Base-by-base conservation (phyloP, 495 filamentous ascomycete genomes). In the Massariosphaeria phaeospora region DNA sequence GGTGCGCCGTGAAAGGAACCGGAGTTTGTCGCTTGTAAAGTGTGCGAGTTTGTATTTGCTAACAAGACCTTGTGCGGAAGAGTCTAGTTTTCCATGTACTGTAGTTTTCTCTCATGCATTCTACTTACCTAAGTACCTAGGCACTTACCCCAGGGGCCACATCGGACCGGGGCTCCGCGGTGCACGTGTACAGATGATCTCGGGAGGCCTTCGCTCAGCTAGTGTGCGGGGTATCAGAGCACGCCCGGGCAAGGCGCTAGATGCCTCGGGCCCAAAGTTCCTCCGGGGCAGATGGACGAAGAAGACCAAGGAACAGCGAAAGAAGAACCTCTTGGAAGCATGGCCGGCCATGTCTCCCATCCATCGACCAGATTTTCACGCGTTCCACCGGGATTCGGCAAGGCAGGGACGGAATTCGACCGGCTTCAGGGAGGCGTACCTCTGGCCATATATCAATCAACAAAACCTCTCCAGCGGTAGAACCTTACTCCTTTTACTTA, bases 391-490 rank as follows among this genome's bases (percentile, higher is more conserved):
- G 33, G 39, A 63, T 31, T 40, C 62, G 41, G 52, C 27, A 21
- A 35, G 23, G 1, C 11, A 54, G 30, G n/a, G 50, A 4, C 59
- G 34, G 2, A 33, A 30, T 18, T 59, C 57, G 18, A 66, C 60
- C 1, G 24, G 64, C 27, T 54, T 35, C 33, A 43, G 54, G 26
- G 67, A 73, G 2, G 56, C 62, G 5, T 80, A 67, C 30, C 47
- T 78, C 29, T 79, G 73, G 70, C 81, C 80, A 0, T 70, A 73
- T 44, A 75, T 83, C 63, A 85, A 84, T 53, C 69, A 75, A 25
- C 78, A 83, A 50, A 79, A 83, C 61, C 63, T 84, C 4, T 43
- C 44, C 10, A 67, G 72, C 17, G 66, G 70, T 0, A 74, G 69
- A 38, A 48, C 65, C 0, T 47, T 83, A 8, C 66, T 71, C 0